These are phyloP conservation scores for Aspergillus biplanus DNA, from an alignment of 495 filamentous ascomycete genomes.

Conservation along the genomic window DNA sequence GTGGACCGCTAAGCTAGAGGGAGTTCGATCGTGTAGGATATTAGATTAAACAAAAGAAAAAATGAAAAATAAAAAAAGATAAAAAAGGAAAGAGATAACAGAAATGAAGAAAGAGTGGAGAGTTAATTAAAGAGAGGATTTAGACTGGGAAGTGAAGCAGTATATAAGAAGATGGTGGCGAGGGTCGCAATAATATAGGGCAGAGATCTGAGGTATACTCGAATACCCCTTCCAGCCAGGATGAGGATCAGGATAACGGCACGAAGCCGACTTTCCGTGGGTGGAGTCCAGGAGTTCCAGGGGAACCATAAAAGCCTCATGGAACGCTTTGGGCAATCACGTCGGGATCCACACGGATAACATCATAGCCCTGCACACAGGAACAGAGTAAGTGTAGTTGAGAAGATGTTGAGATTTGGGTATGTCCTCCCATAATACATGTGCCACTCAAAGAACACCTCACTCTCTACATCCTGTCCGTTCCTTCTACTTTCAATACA, in stretches of 20 bases:
- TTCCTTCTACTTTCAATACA: neutral
- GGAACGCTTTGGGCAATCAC: neutral
- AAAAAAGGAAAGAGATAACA: neutral
- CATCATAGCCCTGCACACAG: slow-evolving; percentile 3
- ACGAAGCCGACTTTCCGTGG: slow-evolving; percentile 14
- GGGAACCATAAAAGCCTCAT: slow-evolving; percentile 5
- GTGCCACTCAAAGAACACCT: neutral
- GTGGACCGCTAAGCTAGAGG: too few relatives aligned
- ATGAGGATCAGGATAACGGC: slow-evolving; percentile 2
- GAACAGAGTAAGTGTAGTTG: too few relatives aligned
- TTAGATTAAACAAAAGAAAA: neutral
- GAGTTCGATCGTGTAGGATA: too few relatives aligned
- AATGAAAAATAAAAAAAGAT: neutral
- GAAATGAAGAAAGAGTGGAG: neutral
- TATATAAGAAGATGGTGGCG: neutral
- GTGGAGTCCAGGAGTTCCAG: slow-evolving; percentile 4
- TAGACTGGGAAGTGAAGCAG: neutral
- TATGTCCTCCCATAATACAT: neutral
- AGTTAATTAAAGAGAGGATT: neutral
- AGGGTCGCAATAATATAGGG: neutral
- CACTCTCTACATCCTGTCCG: neutral
- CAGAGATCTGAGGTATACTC: neutral
- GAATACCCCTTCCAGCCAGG: neutral
- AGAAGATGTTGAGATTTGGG: too few relatives aligned
- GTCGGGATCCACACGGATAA: neutral